These are phyloP conservation scores for Boletus bicolor DNA, from an alignment of 768 basidiomycete genomes.

Conservation along the genomic window DNA sequence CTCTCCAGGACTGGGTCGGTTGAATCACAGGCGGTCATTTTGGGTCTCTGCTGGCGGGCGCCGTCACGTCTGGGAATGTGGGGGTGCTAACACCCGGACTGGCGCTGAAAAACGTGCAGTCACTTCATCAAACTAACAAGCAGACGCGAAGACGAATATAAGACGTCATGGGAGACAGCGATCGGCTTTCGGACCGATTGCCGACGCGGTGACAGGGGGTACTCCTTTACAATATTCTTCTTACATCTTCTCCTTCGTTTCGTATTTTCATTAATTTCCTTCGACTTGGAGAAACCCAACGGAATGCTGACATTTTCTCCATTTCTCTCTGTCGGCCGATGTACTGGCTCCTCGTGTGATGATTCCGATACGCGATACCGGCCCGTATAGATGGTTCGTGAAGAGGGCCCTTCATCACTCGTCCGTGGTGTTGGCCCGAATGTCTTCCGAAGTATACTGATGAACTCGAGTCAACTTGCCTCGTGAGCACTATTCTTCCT, in stretches of 20 bases:
- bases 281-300: neutral
- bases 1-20: neutral
- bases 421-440: constrained; percentile 79
- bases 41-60: neutral
- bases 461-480: constrained; percentile 91
- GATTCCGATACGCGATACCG: neutral
- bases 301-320: constrained; percentile 7
- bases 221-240: neutral
- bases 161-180: neutral
- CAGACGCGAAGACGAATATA: neutral
- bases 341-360: neutral
- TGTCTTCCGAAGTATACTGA: constrained; percentile 78
- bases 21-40: neutral
- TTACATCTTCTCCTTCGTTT: neutral
- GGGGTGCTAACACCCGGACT: neutral
- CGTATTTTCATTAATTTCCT: neutral
- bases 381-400: constrained; percentile 68
- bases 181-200: neutral
- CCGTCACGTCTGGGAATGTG: neutral
- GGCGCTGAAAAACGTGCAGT: no score
- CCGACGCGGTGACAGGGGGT: neutral
- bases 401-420: constrained; percentile 79
- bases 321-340: neutral
- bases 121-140: neutral
- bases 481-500: constrained; percentile 49